These are phyloP conservation scores for Mortierella sp. DNA, from an alignment of 371 early-diverging fungal species.

Conservation along the genomic window DNA sequence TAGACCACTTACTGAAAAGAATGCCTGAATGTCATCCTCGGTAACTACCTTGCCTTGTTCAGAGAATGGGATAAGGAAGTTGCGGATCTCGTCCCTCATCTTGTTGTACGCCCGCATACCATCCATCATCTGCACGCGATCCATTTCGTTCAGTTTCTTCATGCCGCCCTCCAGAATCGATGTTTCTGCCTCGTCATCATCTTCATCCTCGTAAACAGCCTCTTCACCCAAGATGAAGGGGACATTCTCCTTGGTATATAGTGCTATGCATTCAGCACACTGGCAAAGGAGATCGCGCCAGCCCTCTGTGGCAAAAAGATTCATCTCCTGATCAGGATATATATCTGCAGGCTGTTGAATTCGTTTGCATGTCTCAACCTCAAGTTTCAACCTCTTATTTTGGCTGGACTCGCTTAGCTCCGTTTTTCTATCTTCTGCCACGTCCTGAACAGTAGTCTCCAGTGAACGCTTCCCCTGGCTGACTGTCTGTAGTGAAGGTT, in stretches of 20 bases:
- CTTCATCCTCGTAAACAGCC: slow-evolving; percentile 59
- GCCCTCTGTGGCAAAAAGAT: slow-evolving; percentile 47
- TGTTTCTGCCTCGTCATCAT: slow-evolving; percentile 67
- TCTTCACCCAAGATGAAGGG: slow-evolving; percentile 60
- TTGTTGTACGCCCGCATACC: slow-evolving; percentile 68
- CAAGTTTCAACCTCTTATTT: slow-evolving; percentile 26
- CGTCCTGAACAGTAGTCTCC: slow-evolving; percentile 26
- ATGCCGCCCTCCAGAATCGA: slow-evolving; percentile 84
- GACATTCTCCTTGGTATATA: slow-evolving; percentile 41
- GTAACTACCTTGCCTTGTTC: slow-evolving; percentile 81
- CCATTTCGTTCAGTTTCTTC: slow-evolving; percentile 77
- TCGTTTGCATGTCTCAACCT: slow-evolving; percentile 18
- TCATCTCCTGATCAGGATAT: slow-evolving; percentile 42
- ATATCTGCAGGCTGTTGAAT: slow-evolving; percentile 62
- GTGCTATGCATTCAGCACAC: slow-evolving; percentile 40
- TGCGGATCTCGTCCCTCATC: slow-evolving; percentile 71
- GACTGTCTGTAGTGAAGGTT: slow-evolving; percentile 24
- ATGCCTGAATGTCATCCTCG: slow-evolving; percentile 76
- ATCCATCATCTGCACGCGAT: slow-evolving; percentile 81
- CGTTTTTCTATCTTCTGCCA: neutral
- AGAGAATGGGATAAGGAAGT: slow-evolving; percentile 77
- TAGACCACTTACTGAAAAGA: slow-evolving; percentile 68
- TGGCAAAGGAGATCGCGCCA: slow-evolving; percentile 59
- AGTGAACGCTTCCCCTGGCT: slow-evolving; percentile 57
- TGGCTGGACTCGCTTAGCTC: neutral